phyloP scores from a whole-genome alignment of 441 rosid species.

The Pelargonium australe region DNA sequence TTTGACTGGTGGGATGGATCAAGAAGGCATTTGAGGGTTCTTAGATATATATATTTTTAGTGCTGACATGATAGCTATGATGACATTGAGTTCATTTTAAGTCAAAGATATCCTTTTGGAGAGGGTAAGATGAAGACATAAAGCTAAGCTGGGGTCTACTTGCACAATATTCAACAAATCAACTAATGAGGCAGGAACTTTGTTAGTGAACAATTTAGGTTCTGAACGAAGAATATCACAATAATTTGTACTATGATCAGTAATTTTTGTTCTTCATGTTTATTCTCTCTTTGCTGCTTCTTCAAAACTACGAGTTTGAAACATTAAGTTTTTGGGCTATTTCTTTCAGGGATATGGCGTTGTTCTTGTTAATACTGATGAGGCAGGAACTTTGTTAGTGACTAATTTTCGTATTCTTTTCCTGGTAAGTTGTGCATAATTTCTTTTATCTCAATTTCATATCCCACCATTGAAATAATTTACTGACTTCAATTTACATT shows the following conservation, averaged over 20 bases:
- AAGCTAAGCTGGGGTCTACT: no score
- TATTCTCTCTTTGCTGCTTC: neutral
- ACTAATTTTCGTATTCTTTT: conserved; percentile 89
- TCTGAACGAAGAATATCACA: conserved; percentile 2
- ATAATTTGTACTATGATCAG: neutral
- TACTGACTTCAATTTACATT: neutral
- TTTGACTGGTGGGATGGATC: neutral
- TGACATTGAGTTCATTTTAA: neutral
- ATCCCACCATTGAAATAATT: neutral
- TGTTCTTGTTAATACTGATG: conserved; percentile 74
- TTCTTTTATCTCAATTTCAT: neutral
- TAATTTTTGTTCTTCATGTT: conserved; percentile 1
- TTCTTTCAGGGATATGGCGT: conserved; percentile 69
- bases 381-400: conserved; percentile 74
- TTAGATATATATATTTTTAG: neutral
- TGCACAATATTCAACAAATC: no score
- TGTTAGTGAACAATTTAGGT: neutral
- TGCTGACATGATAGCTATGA: neutral
- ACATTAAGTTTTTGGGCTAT: conserved; percentile 9
- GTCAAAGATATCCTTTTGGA: neutral
- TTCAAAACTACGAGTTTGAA: neutral
- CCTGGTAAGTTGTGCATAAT: conserved; percentile 50
- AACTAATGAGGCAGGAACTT: no score
- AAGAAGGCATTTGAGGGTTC: neutral
- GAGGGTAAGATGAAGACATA: neutral